phyloP scores from a whole-genome alignment of 805 yeast species.

The Hanseniaspora jakobsenii region DNA sequence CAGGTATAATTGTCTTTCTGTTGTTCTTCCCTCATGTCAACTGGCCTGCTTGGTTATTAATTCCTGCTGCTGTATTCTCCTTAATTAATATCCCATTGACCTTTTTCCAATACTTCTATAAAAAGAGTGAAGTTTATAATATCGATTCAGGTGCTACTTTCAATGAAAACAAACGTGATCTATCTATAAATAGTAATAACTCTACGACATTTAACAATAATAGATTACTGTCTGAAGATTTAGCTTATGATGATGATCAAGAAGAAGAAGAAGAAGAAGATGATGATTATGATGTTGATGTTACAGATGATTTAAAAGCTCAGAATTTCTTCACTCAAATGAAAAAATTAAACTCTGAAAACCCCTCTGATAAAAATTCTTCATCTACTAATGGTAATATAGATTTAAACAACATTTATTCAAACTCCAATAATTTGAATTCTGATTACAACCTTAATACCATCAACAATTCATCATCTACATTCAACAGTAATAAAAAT shows the following conservation, averaged over 20 bases:
- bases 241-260: conserved; percentile 7
- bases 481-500: too few species aligned
- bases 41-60: conserved; percentile 65
- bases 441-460: conserved; percentile 12
- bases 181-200: too few species aligned
- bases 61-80: conserved; percentile 52
- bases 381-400: too few species aligned
- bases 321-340: conserved; percentile 10
- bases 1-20: conserved; percentile 44
- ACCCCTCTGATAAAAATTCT: neutral
- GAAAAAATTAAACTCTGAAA: conserved; percentile 1
- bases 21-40: conserved; percentile 51
- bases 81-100: conserved; percentile 41
- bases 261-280: conserved; percentile 1
- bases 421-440: conserved; percentile 3
- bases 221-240: conserved; percentile 11
- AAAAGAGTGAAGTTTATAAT: conserved; percentile 9
- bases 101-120: conserved; percentile 24
- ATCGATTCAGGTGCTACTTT: conserved; percentile 8
- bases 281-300: conserved; percentile 6
- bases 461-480: neutral
- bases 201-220: neutral
- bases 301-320: conserved; percentile 6
- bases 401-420: too few species aligned
- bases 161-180: conserved; percentile 7